phyloP scores from a whole-genome alignment of 2,329 filamentous ascomycete genomes.

The Cercospora sesami region DNA sequence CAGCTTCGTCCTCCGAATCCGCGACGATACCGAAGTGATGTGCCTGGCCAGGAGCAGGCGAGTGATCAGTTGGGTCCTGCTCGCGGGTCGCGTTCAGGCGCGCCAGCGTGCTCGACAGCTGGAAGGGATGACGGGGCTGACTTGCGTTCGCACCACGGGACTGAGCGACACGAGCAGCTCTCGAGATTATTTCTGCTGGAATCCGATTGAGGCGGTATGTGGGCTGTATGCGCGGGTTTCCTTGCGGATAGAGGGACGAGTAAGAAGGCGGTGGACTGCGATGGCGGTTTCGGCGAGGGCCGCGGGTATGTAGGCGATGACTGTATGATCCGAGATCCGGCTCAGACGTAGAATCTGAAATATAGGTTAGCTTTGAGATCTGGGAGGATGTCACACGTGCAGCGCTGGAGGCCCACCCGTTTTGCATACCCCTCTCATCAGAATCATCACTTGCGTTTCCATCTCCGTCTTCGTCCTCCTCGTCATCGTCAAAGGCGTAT shows the following conservation, averaged over 20 bases:
- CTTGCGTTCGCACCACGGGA: neutral
- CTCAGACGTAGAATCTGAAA: slow-evolving; percentile 24
- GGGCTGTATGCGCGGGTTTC: neutral
- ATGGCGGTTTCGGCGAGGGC: slow-evolving; percentile 20
- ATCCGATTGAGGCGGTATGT: slow-evolving; percentile 2
- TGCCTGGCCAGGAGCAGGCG: neutral
- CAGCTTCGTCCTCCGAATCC: slow-evolving; percentile 6
- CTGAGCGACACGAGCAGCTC: slow-evolving; percentile 10
- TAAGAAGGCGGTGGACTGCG: slow-evolving; percentile 12
- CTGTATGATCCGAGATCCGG: slow-evolving; percentile 1
- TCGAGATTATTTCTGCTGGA: slow-evolving; percentile 4
- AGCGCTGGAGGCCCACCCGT: slow-evolving; percentile 28
- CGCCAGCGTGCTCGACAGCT: slow-evolving; percentile 27
- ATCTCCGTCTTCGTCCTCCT: slow-evolving; percentile 19
- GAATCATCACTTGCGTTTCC: slow-evolving; percentile 15
- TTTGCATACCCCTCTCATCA: slow-evolving; percentile 28
- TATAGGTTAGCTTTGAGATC: slow-evolving; percentile 15
- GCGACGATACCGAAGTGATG: neutral
- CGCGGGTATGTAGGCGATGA: slow-evolving; percentile 22
- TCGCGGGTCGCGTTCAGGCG: slow-evolving; percentile 14
- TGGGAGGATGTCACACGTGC: slow-evolving; percentile 4
- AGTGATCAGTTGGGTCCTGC: neutral
- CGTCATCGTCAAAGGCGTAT: neutral
- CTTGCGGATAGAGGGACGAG: neutral
- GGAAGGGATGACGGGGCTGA: slow-evolving; percentile 27